These are phyloP conservation scores for Seiridium cupressi DNA, from an alignment of 2,329 filamentous ascomycete genomes.

Conservation along the genomic window DNA sequence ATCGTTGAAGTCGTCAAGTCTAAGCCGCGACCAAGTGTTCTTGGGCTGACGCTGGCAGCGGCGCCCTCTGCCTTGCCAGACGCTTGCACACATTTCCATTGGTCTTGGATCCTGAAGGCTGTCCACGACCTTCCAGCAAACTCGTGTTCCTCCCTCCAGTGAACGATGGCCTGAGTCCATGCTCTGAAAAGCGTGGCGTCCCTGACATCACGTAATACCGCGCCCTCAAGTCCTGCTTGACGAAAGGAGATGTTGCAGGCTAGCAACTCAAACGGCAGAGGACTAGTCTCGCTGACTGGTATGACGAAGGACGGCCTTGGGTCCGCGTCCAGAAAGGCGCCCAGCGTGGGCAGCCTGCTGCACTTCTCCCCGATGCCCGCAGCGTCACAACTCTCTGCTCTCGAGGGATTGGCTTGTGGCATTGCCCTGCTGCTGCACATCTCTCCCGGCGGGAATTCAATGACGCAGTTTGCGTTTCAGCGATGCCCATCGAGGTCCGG, in stretches of 20 bases:
- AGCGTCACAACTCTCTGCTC: not conserved
- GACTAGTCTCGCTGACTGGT: not conserved
- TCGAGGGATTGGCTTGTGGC: not conserved
- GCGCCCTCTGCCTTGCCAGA: not conserved
- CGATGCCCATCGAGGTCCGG: not conserved
- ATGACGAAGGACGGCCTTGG: conserved; percentile 9
- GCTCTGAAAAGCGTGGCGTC: conserved; percentile 4
- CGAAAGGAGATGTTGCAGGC: conserved; percentile 5
- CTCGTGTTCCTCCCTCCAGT: conserved; percentile 6
- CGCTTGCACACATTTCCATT: conserved; percentile 9
- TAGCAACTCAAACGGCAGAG: not conserved
- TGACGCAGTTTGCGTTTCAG: not conserved
- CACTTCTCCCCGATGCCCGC: not conserved
- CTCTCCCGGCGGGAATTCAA: not conserved
- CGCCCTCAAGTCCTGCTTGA: not conserved
- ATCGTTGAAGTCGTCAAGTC: not conserved
- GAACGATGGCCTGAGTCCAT: conserved; percentile 5
- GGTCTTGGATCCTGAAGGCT: conserved; percentile 5
- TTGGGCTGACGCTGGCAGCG: not conserved
- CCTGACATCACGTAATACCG: not conserved
- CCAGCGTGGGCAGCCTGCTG: not conserved
- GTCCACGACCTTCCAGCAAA: conserved; percentile 9
- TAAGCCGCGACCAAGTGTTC: not conserved
- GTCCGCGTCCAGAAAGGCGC: conserved; percentile 8
- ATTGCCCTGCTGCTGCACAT: not conserved